phyloP scores from a whole-genome alignment of 2,329 filamentous ascomycete species.

The Endocalyx cinctus region DNA sequence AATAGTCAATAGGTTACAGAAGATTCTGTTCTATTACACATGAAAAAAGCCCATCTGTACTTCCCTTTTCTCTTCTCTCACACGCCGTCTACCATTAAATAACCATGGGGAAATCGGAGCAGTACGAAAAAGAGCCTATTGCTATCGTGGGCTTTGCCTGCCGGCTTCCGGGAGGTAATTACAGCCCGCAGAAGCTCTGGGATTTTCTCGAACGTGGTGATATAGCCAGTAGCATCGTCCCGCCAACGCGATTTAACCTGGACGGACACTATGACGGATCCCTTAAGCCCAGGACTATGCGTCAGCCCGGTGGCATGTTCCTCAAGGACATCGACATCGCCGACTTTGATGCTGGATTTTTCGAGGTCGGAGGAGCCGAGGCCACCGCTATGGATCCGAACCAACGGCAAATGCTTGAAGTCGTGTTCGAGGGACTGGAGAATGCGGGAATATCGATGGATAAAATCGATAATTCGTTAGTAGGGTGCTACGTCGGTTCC shows the following conservation, averaged over 20 bases:
- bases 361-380: slow-evolving; percentile 8
- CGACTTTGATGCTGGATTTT: slow-evolving; percentile 31
- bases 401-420: slow-evolving; percentile 11
- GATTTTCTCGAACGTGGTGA: slow-evolving; percentile 4
- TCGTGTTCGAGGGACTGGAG: slow-evolving; percentile 12
- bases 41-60: too few relatives aligned
- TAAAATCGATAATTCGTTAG: slow-evolving; percentile 1
- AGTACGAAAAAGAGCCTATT: slow-evolving; percentile 7
- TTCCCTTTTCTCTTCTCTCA: neutral
- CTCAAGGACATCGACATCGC: slow-evolving; percentile 28
- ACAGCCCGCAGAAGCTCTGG: slow-evolving; percentile 17
- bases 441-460: slow-evolving; percentile 10
- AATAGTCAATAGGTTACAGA: too few relatives aligned
- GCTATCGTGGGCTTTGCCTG: slow-evolving; percentile 7
- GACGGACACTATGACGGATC: slow-evolving; percentile 32
- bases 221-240: slow-evolving; percentile 24
- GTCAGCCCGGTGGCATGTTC: slow-evolving; percentile 33
- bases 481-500: slow-evolving; percentile 9
- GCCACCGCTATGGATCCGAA: slow-evolving; percentile 6
- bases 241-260: slow-evolving; percentile 31
- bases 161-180: slow-evolving; percentile 18
- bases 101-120: neutral
- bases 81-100: neutral
- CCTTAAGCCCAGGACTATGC: slow-evolving; percentile 30
- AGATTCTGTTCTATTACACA: too few relatives aligned